A percentile compares a stretch with the other conserved stretches of the same genome.
These are phyloP conservation scores for Penicillium verrucosum DNA, from an alignment of 2,329 filamentous ascomycete genomes.

Conservation along the genomic window DNA sequence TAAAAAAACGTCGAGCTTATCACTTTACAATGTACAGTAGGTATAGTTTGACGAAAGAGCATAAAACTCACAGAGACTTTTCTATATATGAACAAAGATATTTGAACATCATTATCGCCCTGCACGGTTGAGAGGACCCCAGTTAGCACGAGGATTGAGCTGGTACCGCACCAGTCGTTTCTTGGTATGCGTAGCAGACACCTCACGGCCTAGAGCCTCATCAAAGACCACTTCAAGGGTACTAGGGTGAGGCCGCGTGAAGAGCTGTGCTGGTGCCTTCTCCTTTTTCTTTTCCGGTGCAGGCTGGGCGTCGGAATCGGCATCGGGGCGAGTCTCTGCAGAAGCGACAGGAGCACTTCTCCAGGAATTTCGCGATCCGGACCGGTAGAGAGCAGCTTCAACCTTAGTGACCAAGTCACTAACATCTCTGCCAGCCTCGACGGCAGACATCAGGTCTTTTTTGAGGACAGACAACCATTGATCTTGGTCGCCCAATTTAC, in stretches of 20 bases:
- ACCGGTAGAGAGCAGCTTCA: slow-evolving; percentile 45
- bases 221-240: slow-evolving; percentile 71
- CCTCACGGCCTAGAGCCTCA: slow-evolving; percentile 70
- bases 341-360: not conserved
- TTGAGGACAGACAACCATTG: slow-evolving; percentile 32
- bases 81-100: not conserved
- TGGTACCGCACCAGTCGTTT: slow-evolving; percentile 82
- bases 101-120: slow-evolving; percentile 8
- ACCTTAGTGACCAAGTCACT: slow-evolving; percentile 42
- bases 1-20: not conserved
- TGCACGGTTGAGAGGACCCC: slow-evolving; percentile 73
- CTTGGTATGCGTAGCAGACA: slow-evolving; percentile 44
- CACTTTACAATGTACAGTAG: not conserved
- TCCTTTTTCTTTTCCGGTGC: not conserved
- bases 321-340: not conserved
- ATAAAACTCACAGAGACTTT: not conserved
- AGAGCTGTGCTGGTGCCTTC: slow-evolving; percentile 7
- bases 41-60: not conserved
- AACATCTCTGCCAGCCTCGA: slow-evolving; percentile 34
- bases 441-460: slow-evolving; percentile 36
- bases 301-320: not conserved
- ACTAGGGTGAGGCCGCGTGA: slow-evolving; percentile 27
- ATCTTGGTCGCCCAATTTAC: slow-evolving; percentile 33
- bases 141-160: slow-evolving; percentile 83
- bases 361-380: slow-evolving; percentile 25